Percentiles rank a stretch among this genome's conserved stretches.
Evolutionary conservation across 2,329 filamentous ascomycete species (phyloP).

Genomic region (Pseudogymnoascus sp.): DNA sequence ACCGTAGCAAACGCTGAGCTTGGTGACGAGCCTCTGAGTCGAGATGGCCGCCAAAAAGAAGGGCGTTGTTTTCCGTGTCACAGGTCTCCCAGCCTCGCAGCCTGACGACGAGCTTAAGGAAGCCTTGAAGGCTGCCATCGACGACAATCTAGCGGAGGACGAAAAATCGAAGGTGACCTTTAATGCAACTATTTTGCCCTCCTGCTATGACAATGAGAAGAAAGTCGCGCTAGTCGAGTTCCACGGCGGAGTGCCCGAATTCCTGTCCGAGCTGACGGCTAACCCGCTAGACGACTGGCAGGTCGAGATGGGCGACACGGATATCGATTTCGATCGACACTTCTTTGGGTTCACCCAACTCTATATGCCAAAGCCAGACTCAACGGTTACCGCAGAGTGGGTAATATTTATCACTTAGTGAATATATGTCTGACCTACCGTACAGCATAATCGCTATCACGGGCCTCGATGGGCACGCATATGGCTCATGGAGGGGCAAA

Average conservation of each 20-base stretch:
- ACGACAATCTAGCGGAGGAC: slow-evolving; percentile 7
- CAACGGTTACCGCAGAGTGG: slow-evolving; percentile 19
- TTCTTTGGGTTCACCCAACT: slow-evolving; percentile 29
- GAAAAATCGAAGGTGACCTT: neutral
- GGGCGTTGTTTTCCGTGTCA: slow-evolving; percentile 15
- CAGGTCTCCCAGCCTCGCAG: slow-evolving; percentile 16
- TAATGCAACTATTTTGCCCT: slow-evolving; percentile 13
- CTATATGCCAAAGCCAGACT: slow-evolving; percentile 15
- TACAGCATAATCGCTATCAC: slow-evolving; percentile 27
- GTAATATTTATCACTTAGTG: neutral
- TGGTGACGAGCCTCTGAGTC: neutral
- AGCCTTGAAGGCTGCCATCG: slow-evolving; percentile 13
- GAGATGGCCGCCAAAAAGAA: neutral
- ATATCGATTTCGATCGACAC: slow-evolving; percentile 24
- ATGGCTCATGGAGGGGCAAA: slow-evolving; percentile 30
- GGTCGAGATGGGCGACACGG: slow-evolving; percentile 17
- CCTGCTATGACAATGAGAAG: slow-evolving; percentile 15
- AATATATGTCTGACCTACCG: neutral
- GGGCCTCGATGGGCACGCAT: slow-evolving; percentile 30
- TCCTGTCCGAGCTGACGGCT: slow-evolving; percentile 15
- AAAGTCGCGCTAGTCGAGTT: slow-evolving; percentile 17
- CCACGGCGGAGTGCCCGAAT: slow-evolving; percentile 14
- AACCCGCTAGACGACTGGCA: slow-evolving; percentile 17
- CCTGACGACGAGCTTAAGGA: slow-evolving; percentile 14
- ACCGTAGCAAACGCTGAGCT: neutral